Evolutionary conservation across 768 basidiomycete species (phyloP), one percentile per base, ranked within the genome.

Genomic region (Mycena kentingensis): DNA sequence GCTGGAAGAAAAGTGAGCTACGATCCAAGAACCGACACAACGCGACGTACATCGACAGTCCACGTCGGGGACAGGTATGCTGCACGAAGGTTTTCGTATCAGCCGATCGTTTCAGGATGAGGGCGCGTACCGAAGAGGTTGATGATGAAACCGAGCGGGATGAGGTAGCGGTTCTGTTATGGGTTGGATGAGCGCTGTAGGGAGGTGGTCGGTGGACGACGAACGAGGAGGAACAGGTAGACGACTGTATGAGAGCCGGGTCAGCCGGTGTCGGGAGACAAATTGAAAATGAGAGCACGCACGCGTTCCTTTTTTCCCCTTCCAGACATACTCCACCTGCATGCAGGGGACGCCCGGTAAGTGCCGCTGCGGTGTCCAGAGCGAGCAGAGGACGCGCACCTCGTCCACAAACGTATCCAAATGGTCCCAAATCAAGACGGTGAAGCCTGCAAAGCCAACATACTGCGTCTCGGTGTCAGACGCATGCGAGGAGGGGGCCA

Each of bases 101-200:
- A 49, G 21, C 12, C 16, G 25, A 36, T 22, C 19, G 16, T 8
- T 0, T 5, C 12, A 28, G 8, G 46, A 19, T 21, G 24, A 13
- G 27, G 25, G 38, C 4, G 26, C 60, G 48, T 60, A 74, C 76
- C 80, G 50, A 69, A 76, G 12, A 84, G 60, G 52, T 85, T 84
- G 38, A 85, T 63, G 16, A 84, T 76, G 61, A 87, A 86, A 1
- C 80, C 81, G 2, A 85, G 66, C 0, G 84, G 84, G 0, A 80
- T 84, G 18, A 85, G 66, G 59, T 87, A 87, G 22, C 84, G 79
- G 58, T 85, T 86, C 83, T 86, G 28, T 12, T 4, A 18, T 19
- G 13, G 25, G 19, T 21, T 36, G 6, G 10, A 25, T 46, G n/a
- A 53, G 39, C 5, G 36, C 5, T 28, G n/a, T 15, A 6, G 31